phyloP scores from a whole-genome alignment of 352 stramenopile species.

The Saprolegnia diclina region DNA sequence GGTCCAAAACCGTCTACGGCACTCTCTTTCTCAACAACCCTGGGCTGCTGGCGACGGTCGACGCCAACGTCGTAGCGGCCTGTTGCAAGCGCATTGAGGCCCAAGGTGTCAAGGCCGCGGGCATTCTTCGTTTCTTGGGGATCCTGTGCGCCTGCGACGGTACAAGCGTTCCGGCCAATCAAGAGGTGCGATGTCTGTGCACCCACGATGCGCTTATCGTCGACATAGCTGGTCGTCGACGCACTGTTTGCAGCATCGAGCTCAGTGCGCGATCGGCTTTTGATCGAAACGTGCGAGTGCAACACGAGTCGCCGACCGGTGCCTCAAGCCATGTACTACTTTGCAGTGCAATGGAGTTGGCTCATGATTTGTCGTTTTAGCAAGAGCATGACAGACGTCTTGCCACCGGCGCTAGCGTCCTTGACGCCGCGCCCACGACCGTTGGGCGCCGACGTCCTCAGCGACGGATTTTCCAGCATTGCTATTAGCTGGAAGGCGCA shows the following conservation, averaged over 20 bases:
- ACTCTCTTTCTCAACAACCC: slow-evolving; percentile 8
- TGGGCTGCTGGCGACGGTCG: background rate
- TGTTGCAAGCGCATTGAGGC: background rate
- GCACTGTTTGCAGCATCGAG: background rate
- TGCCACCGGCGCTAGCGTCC: background rate
- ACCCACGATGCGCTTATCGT: background rate
- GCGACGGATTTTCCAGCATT: background rate
- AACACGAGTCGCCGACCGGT: background rate
- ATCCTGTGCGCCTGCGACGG: background rate
- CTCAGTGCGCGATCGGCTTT: background rate
- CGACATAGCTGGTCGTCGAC: background rate
- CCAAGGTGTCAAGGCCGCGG: slow-evolving; percentile 4
- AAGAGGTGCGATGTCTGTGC: background rate
- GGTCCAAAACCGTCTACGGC: slow-evolving; percentile 2
- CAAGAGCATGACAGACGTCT: background rate
- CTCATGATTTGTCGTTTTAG: background rate
- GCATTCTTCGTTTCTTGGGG: slow-evolving; percentile 8
- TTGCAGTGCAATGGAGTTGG: too few relatives aligned
- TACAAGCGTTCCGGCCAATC: background rate
- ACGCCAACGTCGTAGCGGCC: background rate
- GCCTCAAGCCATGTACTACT: background rate
- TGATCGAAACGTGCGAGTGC: background rate
- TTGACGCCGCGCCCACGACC: background rate
- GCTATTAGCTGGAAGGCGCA: background rate
- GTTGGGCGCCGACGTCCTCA: background rate